Evolutionary conservation across 352 stramenopile species (phyloP).

Genomic region (Pythium guiyangense): DNA sequence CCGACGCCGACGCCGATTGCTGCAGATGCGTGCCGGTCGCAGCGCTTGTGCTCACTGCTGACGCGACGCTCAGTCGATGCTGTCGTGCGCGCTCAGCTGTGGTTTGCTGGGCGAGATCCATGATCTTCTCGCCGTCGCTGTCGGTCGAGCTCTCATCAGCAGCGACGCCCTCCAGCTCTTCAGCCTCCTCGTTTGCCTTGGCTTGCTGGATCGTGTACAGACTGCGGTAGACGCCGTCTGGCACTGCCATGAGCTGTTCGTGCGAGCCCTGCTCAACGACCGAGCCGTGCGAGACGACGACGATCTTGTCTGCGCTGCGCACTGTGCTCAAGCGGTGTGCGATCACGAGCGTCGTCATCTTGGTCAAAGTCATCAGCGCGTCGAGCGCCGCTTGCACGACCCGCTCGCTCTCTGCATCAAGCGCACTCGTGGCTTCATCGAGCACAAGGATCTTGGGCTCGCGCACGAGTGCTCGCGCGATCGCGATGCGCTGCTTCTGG

Average conservation of each 20-base stretch:
- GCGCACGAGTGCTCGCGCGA: constrained; percentile 54
- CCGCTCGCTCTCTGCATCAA: constrained; percentile 27
- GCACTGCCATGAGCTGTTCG: constrained; percentile 39
- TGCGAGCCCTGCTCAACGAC: constrained; percentile 53
- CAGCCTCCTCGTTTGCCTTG: background rate
- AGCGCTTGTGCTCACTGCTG: too few species aligned
- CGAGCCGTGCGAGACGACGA: constrained; percentile 38
- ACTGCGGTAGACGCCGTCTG: constrained; percentile 78
- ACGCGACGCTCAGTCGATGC: too few species aligned
- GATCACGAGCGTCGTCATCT: constrained; percentile 89
- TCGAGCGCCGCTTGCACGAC: constrained; percentile 77
- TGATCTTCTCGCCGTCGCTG: too few species aligned
- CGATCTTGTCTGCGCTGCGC: constrained; percentile 55
- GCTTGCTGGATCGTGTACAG: constrained; percentile 54
- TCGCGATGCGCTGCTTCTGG: constrained; percentile 32
- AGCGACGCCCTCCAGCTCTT: too few species aligned
- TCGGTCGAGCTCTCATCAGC: background rate
- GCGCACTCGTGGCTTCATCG: constrained; percentile 1
- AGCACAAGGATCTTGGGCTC: constrained; percentile 79
- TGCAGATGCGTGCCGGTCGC: too few species aligned
- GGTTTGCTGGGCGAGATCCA: too few species aligned
- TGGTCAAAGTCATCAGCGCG: constrained; percentile 29
- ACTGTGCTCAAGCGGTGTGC: constrained; percentile 88
- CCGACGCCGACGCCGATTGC: too few species aligned
- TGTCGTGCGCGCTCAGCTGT: too few species aligned